A percentile compares a stretch with the other conserved stretches of the same genome.
phyloP scores from a whole-genome alignment of 495 filamentous ascomycete genomes.

The Hyphodiscus hymeniophilus region DNA sequence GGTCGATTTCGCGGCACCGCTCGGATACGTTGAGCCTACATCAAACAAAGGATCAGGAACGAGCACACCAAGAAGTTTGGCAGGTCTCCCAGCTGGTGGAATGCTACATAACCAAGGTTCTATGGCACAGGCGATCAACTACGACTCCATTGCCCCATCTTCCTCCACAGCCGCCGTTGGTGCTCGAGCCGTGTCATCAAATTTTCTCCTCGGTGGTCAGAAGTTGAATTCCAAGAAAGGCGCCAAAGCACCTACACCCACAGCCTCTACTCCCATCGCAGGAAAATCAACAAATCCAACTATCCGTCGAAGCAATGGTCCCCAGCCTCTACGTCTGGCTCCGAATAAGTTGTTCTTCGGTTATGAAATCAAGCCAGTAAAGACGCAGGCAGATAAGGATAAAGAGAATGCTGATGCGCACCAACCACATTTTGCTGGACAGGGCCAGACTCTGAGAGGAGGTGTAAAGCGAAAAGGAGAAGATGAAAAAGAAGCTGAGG shows the following conservation, averaged over 20 bases:
- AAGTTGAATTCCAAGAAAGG: conserved; percentile 73
- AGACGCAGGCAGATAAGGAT: conserved; percentile 67
- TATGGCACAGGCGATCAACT: conserved; percentile 97
- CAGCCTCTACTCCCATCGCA: conserved; percentile 71
- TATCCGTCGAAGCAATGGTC: conserved; percentile 57
- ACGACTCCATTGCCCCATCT: conserved; percentile 82
- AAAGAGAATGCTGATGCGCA: conserved; percentile 50
- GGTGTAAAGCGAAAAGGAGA: conserved; percentile 44
- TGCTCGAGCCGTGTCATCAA: conserved; percentile 58
- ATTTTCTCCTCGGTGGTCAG: conserved; percentile 73
- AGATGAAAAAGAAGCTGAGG: conserved; percentile 5
- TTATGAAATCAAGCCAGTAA: conserved; percentile 81
- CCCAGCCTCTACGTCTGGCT: conserved; percentile 77
- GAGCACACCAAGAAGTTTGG: conserved; percentile 47
- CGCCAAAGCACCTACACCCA: conserved; percentile 68
- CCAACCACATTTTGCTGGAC: conserved; percentile 75
- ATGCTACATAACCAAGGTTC: conserved; percentile 73
- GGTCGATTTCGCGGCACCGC: conserved; percentile 89
- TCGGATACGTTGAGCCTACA: conserved; percentile 87
- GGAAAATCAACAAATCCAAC: conserved; percentile 55
- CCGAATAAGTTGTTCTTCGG: conserved; percentile 93
- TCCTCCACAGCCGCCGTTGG: conserved; percentile 53
- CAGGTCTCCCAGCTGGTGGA: conserved; percentile 59
- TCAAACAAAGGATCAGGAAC: conserved; percentile 49
- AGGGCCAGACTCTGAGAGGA: conserved; percentile 76